Evolutionary conservation across 352 stramenopile species (phyloP), one percentile per base, ranked within the genome.

Genomic region (Phytopythium vexans): DNA sequence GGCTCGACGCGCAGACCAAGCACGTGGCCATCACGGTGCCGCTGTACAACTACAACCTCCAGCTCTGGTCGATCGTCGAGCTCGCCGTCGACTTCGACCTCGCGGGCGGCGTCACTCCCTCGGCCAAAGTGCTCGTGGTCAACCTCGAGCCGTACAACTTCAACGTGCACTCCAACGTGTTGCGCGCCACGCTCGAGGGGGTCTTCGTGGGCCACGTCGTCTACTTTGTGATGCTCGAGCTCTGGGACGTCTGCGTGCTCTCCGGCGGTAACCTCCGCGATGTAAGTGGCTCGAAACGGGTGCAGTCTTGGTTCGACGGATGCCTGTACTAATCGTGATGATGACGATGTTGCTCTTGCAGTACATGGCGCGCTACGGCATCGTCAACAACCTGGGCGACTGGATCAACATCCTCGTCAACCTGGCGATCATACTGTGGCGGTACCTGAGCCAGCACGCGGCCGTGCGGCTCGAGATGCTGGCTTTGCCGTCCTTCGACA

Each of bases 111-210:
- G 72, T 89, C 3, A 73, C 49, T 8, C 74, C 78, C 1, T 39
- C 48, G 27, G 72, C 65, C 2, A 62, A 66, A 16, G 67, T 89
- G 9, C 67, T 86, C 16, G 72, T 89, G 0, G 62, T 79, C 0
- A 85, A 86, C 21, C 67, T 89, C 40, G 75, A 89, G 52, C 78
- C 78, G 15, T 89, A 89, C 66, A 77, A 89, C 61, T 74, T 82
- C 41, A 70, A 60, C 10, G 54, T 70, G 15, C 56, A 49, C 27
- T 76, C 63, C 27, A 89, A 89, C 47, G 56, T 84, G 12, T 8
- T 67, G 14, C 75, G 78, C 1, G 52, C 56, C 9, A 60, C 74
- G 5, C 48, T 89, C 7, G 78, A 89, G 39, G 59, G 37, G 6
- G 47, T 87, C 12, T 89, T 74, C 42, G 43, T 82, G 3, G 42